Conservation (phyloP, 352 stramenopile species). For the Globisporangium nagaii region DNA sequence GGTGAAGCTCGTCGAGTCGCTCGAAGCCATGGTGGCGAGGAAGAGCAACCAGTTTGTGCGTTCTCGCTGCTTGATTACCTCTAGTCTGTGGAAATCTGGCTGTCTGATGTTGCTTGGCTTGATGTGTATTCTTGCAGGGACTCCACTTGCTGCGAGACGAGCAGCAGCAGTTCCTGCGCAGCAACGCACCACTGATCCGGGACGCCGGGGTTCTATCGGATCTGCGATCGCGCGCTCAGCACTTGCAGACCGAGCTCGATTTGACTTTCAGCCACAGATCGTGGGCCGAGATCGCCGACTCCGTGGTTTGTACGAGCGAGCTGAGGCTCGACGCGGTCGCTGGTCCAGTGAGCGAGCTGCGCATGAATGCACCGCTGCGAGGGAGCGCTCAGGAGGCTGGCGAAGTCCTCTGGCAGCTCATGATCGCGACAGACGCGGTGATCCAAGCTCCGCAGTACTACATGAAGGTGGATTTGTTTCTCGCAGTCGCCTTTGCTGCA, state of each 20-base stretch:
- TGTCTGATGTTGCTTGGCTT: neutral
- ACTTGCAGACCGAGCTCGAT: neutral
- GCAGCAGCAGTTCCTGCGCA: neutral
- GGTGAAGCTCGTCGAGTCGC: conserved; percentile 27
- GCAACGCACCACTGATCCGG: neutral
- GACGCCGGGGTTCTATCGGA: neutral
- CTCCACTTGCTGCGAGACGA: conserved; percentile 5
- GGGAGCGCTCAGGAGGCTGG: neutral
- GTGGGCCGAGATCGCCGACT: neutral
- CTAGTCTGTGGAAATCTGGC: neutral
- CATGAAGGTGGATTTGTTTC: no score
- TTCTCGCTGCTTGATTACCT: neutral
- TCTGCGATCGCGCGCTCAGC: neutral
- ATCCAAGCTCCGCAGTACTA: neutral
- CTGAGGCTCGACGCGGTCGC: neutral
- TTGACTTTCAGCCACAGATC: neutral
- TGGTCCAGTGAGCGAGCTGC: neutral
- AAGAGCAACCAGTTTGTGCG: conserved; percentile 12
- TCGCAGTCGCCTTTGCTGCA: no score
- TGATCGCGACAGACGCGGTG: neutral
- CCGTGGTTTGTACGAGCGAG: neutral
- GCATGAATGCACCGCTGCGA: neutral
- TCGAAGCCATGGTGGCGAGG: conserved; percentile 33
- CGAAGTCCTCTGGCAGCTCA: neutral
- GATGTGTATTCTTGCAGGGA: neutral